Percentiles rank a stretch among this genome's conserved stretches.
These are phyloP conservation scores for Trifolium fragiferum DNA, from an alignment of 306 rosid genomes.

Conservation along the genomic window DNA sequence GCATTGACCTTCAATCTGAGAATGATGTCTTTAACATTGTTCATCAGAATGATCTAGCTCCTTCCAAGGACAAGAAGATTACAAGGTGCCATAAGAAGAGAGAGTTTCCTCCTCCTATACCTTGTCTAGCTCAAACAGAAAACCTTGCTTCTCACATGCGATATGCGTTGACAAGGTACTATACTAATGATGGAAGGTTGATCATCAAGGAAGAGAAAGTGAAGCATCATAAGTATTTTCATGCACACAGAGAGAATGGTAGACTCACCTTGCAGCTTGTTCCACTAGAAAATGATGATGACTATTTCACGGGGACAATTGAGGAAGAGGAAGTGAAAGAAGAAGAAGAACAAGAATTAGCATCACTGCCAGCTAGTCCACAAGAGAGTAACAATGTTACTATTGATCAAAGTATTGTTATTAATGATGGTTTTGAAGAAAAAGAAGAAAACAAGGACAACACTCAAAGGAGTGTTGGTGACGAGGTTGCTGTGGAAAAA, in stretches of 20 bases:
- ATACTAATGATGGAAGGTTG: conserved; percentile 68
- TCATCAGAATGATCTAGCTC: background rate
- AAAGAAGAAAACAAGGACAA: conserved; percentile 12
- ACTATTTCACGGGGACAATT: background rate
- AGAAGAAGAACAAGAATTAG: background rate
- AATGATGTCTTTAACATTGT: background rate
- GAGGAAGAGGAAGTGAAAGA: background rate
- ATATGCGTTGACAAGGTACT: conserved; percentile 67
- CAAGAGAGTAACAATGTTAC: background rate
- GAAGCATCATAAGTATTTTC: conserved; percentile 64
- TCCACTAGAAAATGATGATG: conserved; percentile 38
- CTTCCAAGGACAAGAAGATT: background rate
- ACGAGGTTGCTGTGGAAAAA: background rate
- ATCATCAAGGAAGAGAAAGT: conserved; percentile 70
- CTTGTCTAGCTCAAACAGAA: conserved; percentile 60
- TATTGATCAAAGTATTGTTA: background rate
- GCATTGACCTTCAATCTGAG: conserved; percentile 49
- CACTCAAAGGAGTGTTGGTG: background rate
- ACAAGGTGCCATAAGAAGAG: background rate
- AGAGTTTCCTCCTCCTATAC: conserved; percentile 77
- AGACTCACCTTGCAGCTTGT: conserved; percentile 75
- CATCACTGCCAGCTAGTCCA: background rate
- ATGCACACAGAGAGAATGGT: conserved; percentile 69
- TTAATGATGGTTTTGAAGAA: background rate
- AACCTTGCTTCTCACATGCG: conserved; percentile 71